Evolutionary conservation across 2,329 filamentous ascomycete genomes (phyloP).

Genomic region (Aspergillus texensis): DNA sequence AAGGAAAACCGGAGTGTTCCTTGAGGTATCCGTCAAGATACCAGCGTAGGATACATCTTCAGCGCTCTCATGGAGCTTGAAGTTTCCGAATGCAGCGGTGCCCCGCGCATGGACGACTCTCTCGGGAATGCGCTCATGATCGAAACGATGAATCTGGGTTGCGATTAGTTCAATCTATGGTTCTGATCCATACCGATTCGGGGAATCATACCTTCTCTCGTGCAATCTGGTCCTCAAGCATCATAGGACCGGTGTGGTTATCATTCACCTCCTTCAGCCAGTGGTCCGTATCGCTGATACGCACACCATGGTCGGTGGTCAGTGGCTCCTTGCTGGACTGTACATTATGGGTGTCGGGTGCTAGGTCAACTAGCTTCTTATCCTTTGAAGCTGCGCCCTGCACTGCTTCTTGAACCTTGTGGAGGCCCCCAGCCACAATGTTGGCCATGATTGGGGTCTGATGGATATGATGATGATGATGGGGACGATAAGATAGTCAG

Average conservation of each 20-base stretch:
- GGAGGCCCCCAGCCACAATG: slow-evolving; percentile 30
- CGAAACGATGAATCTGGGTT: slow-evolving; percentile 62
- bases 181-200: not conserved
- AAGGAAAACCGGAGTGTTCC: slow-evolving; percentile 66
- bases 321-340: slow-evolving; percentile 59
- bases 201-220: slow-evolving; percentile 67
- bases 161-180: not conserved
- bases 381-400: slow-evolving; percentile 28
- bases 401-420: slow-evolving; percentile 32
- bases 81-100: slow-evolving; percentile 66
- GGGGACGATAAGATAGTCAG: too few species aligned
- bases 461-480: too few species aligned
- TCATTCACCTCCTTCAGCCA: slow-evolving; percentile 70
- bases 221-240: slow-evolving; percentile 72
- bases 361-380: slow-evolving; percentile 65
- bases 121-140: slow-evolving; percentile 72
- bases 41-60: slow-evolving; percentile 65
- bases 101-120: slow-evolving; percentile 69
- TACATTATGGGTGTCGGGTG: slow-evolving; percentile 61
- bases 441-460: slow-evolving; percentile 25
- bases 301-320: slow-evolving; percentile 77
- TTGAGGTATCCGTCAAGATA: slow-evolving; percentile 68
- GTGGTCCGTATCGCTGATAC: slow-evolving; percentile 72
- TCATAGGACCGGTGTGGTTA: slow-evolving; percentile 65
- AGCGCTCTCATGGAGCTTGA: slow-evolving; percentile 66